These are phyloP conservation scores for Penicillium verrucosum DNA, from an alignment of 2,329 filamentous ascomycete genomes.

Conservation along the genomic window DNA sequence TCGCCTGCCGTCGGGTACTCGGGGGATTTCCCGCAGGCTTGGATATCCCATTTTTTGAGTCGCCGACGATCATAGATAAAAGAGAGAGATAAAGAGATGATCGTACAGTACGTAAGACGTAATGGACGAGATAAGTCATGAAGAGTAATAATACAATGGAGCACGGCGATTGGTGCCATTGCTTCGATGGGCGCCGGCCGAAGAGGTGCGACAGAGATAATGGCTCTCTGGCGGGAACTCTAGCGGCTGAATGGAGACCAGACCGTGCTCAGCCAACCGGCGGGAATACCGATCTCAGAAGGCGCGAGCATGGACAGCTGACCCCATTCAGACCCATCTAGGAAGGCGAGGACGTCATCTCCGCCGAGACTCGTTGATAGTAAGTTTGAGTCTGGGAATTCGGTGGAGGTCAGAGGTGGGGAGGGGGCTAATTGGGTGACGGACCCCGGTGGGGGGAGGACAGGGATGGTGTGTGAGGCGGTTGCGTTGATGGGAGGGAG, in stretches of 20 bases:
- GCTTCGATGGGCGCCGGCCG: neutral
- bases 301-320: slow-evolving; percentile 27
- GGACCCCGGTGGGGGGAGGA: slow-evolving; percentile 37
- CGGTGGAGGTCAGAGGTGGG: slow-evolving; percentile 32
- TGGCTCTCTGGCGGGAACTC: neutral
- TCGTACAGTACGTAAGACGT: slow-evolving; percentile 30
- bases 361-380: slow-evolving; percentile 37
- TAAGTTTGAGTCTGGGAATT: slow-evolving; percentile 22
- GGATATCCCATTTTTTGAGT: slow-evolving; percentile 6
- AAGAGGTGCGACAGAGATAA: neutral
- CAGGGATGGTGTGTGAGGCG: slow-evolving; percentile 31
- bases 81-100: slow-evolving; percentile 9
- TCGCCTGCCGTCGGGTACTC: neutral
- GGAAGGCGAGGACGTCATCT: slow-evolving; percentile 38
- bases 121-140: slow-evolving; percentile 16
- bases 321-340: slow-evolving; percentile 36
- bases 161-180: neutral
- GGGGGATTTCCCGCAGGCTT: neutral
- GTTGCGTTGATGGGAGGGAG: slow-evolving; percentile 39
- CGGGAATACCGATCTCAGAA: slow-evolving; percentile 32
- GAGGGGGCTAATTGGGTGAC: slow-evolving; percentile 30
- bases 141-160: slow-evolving; percentile 30
- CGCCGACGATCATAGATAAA: slow-evolving; percentile 8
- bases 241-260: slow-evolving; percentile 35
- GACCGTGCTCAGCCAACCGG: slow-evolving; percentile 37